Evolutionary conservation across 495 filamentous ascomycete genomes (phyloP), one percentile per base, ranked within the genome.

Genomic region (Podospora fimiseda): DNA sequence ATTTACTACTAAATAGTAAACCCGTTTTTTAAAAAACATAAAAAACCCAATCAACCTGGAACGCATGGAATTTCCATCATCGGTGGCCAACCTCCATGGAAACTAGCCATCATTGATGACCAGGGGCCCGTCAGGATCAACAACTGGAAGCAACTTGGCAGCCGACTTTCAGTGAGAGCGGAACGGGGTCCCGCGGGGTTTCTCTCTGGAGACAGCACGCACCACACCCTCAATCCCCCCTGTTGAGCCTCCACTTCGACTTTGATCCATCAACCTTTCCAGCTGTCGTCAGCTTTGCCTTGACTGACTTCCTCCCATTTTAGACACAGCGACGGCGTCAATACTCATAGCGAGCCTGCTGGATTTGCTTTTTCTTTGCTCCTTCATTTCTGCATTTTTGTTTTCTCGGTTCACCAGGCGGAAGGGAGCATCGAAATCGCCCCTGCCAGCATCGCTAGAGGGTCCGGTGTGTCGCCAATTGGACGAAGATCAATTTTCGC

Each of bases 401-500:
- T 33, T 33, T 33, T 5, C 27, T 11, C n/a, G n/a, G n/a, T 33
- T 33, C 11, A 11, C 5, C 27, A 6, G 27, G 27, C 11, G 5
- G 27, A 33, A 5, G 27, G 11, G 27, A 11, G 27, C 11, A 6
- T 5, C 11, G 27, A 33, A 6, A 33, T 41, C 39, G 11, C 13
- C 39, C 14, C 14, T 18, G 13, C 13, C 39, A 4, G 16, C 39
- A 14, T 41, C 5, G 3, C 23, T 20, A 14, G 16, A 47, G 44
- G 44, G 44, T 30, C 44, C 24, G 41, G 60, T 57, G n/a, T n/a
- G 20, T 55, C 54, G 56, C 60, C 50, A 60, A 68, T 59, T 60
- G 57, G 37, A 48, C 60, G 37, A n/a, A 57, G 15, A 60, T 70
- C 30, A 75, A 7, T 80, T 50, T 62, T 79, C 46, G 75, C 79